A percentile compares a stretch with the other conserved stretches of the same genome.
Evolutionary conservation across 805 yeast species (phyloP).

Genomic region (Ogataea kodamae): DNA sequence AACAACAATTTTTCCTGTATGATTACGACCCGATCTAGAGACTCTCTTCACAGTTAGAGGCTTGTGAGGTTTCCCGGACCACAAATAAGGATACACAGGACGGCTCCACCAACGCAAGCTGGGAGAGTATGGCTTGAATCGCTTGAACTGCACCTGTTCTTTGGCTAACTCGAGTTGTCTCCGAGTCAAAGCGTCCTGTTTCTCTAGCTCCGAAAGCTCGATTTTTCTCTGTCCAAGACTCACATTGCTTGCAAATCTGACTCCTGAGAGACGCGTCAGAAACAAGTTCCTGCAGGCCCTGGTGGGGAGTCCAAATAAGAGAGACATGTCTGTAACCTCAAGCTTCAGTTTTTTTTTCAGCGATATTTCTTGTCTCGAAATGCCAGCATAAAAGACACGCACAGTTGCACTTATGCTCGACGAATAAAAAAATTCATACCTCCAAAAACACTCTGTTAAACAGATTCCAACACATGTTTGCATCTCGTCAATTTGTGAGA

Average conservation of each 20-base stretch:
- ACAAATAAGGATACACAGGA: conserved; percentile 82
- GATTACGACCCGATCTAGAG: conserved; percentile 83
- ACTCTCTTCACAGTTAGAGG: conserved; percentile 71
- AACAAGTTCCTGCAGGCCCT: background rate
- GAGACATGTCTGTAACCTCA: conserved; percentile 2
- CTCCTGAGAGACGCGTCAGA: background rate
- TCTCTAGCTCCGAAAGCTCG: conserved; percentile 69
- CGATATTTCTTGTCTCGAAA: conserved; percentile 2
- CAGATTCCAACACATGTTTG: conserved; percentile 36
- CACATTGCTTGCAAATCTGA: conserved; percentile 4
- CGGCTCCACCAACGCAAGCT: conserved; percentile 84
- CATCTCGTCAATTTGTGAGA: conserved; percentile 65
- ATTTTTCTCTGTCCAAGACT: conserved; percentile 13
- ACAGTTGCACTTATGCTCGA: conserved; percentile 24
- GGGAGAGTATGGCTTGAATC: conserved; percentile 78
- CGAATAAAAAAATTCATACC: conserved; percentile 26
- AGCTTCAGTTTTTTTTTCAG: conserved; percentile 4
- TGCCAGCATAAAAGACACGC: conserved; percentile 11
- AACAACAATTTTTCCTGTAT: conserved; percentile 82
- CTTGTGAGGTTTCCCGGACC: conserved; percentile 78
- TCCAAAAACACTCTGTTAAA: conserved; percentile 9
- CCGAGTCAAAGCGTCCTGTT: conserved; percentile 67
- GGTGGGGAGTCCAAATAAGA: conserved; percentile 3
- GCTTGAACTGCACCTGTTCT: conserved; percentile 67
- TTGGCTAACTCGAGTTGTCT: conserved; percentile 72